Evolutionary conservation across 169 alveolate genomes (phyloP).

Genomic region (Plasmodium relictum): DNA sequence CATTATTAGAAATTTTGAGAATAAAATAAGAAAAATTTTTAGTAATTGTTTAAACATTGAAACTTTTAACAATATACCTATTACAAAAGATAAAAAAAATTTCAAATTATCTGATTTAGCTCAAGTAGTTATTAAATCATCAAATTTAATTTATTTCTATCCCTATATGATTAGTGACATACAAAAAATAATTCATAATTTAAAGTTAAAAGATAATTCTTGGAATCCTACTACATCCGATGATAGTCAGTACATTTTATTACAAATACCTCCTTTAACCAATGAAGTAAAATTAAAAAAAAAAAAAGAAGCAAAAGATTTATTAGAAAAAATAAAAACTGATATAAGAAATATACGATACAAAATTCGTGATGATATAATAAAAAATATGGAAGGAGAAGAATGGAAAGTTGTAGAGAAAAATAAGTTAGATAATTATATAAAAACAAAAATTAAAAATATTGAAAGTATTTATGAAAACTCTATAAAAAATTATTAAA

Average conservation of each 20-base stretch:
- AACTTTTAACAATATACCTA: constrained; percentile 31
- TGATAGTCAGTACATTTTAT: constrained; percentile 28
- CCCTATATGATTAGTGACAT: constrained; percentile 57
- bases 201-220: constrained; percentile 51
- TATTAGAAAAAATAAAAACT: constrained; percentile 55
- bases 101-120: constrained; percentile 49
- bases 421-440: constrained; percentile 55
- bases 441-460: constrained; percentile 33
- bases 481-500: neutral
- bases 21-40: constrained; percentile 44
- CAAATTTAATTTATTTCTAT: constrained; percentile 24
- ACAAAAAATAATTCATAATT: constrained; percentile 56
- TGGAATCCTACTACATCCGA: constrained; percentile 66
- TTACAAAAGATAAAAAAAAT: constrained; percentile 46
- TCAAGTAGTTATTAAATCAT: constrained; percentile 67
- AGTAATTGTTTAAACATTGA: constrained; percentile 38
- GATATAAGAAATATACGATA: constrained; percentile 62
- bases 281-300: constrained; percentile 56
- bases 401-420: constrained; percentile 69
- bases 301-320: constrained; percentile 71
- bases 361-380: constrained; percentile 47
- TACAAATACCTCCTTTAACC: constrained; percentile 64
- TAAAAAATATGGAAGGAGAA: constrained; percentile 33
- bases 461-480: constrained; percentile 30
- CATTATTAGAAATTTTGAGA: constrained; percentile 41